Percentiles rank a stretch among this genome's conserved stretches.
These are phyloP conservation scores for Apiospora arundinis DNA, from an alignment of 2,329 filamentous ascomycete genomes.

Conservation along the genomic window DNA sequence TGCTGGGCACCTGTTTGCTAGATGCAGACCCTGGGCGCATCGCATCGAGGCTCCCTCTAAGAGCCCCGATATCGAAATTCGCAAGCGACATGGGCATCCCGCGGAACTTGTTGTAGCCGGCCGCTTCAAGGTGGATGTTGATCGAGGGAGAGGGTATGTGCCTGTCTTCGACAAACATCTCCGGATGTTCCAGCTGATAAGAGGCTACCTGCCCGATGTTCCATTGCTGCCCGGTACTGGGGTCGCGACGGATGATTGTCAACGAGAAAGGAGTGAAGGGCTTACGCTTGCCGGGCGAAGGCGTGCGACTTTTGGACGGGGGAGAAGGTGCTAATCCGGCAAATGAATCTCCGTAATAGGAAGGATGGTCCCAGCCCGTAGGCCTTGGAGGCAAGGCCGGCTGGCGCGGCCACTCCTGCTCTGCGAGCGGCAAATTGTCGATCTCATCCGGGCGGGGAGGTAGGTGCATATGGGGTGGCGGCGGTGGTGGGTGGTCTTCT, in stretches of 20 bases:
- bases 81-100: constrained; percentile 46
- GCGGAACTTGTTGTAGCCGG: constrained; percentile 64
- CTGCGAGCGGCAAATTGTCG: constrained; percentile 16
- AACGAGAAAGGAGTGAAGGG: constrained; percentile 56
- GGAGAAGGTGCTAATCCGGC: neutral
- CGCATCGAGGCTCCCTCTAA: constrained; percentile 26
- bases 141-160: constrained; percentile 49
- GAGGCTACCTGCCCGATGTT: constrained; percentile 73
- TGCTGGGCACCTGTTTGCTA: constrained; percentile 23
- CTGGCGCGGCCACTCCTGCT: neutral
- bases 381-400: neutral
- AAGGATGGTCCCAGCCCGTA: constrained; percentile 1
- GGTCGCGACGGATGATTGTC: constrained; percentile 77
- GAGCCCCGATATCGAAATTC: constrained; percentile 22
- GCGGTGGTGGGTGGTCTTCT: constrained; percentile 24
- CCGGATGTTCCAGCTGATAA: constrained; percentile 52
- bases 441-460: constrained; percentile 23
- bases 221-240: constrained; percentile 73
- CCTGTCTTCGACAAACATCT: constrained; percentile 39
- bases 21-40: constrained; percentile 33
- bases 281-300: constrained; percentile 46
- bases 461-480: constrained; percentile 15
- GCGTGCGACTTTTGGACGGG: constrained; percentile 32
- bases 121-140: constrained; percentile 58
- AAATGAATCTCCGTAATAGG: neutral